Percentiles rank a stretch among this genome's conserved stretches.
phyloP scores from a whole-genome alignment of 2,329 filamentous ascomycete genomes.

The Coleophoma eucalyptorum region DNA sequence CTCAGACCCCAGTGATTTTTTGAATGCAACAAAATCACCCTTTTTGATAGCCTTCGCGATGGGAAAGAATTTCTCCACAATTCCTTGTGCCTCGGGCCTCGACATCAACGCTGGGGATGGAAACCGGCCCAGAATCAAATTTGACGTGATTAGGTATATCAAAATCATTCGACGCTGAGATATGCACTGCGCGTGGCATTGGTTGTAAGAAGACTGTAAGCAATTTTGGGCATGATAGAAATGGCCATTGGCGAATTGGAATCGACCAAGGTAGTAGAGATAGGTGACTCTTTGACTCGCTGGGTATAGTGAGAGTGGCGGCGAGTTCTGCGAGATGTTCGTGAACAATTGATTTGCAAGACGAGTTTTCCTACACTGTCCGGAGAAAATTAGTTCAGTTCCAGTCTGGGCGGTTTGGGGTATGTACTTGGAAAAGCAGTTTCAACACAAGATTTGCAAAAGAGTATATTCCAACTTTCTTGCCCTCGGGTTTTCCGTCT shows the following conservation, averaged over 20 bases:
- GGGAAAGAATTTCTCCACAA: slow-evolving; percentile 66
- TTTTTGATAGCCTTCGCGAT: slow-evolving; percentile 68
- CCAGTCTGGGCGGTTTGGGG: neutral
- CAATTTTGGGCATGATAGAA: slow-evolving; percentile 74
- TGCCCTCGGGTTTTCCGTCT: slow-evolving; percentile 71
- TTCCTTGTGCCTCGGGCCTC: slow-evolving; percentile 63
- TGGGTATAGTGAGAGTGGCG: slow-evolving; percentile 76
- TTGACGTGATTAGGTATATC: slow-evolving; percentile 77
- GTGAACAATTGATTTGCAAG: slow-evolving; percentile 85
- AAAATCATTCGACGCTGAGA: slow-evolving; percentile 77
- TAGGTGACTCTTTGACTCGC: slow-evolving; percentile 86
- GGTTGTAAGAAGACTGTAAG: slow-evolving; percentile 74
- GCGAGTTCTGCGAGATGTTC: slow-evolving; percentile 80
- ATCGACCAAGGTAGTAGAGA: slow-evolving; percentile 90
- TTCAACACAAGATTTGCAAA: slow-evolving; percentile 90
- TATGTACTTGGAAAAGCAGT: slow-evolving; percentile 74
- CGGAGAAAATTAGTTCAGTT: slow-evolving; percentile 3
- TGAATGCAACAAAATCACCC: slow-evolving; percentile 73
- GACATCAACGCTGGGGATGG: slow-evolving; percentile 64
- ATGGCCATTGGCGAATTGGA: slow-evolving; percentile 80
- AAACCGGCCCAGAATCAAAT: slow-evolving; percentile 81
- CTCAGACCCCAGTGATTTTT: slow-evolving; percentile 56
- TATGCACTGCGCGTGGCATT: slow-evolving; percentile 70
- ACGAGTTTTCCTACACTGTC: slow-evolving; percentile 72
- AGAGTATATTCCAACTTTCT: slow-evolving; percentile 83